Base-by-base conservation (phyloP, 176 grass and related monocot genomes). In the Tillandsia leiboldiana region DNA sequence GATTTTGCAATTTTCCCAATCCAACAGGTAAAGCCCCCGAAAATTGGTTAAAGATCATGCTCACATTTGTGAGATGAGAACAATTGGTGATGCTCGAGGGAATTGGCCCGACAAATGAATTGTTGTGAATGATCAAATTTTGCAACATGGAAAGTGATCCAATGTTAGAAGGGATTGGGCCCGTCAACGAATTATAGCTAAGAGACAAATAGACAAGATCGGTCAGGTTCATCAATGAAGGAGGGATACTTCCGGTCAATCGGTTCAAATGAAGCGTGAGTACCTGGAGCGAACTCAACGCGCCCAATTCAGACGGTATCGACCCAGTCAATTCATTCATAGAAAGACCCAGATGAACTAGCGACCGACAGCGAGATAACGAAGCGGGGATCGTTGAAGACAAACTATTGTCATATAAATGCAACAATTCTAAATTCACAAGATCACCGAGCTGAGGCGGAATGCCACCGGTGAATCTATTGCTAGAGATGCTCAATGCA, bases 61-160 rank as follows among this genome's bases (percentile, higher is more conserved):
- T 96, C 8, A 7, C 80, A 70, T 96, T 96, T 10, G 48, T 0
- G 49, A 96, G 79, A 51, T 20, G 18, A 7, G 88, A 88, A 69
- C 91, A 96, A 76, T 88, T 88, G 67, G n/a, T 33, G 61, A 91
- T 91, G 80, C 88, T 91, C 63, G 61, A 70, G 42, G 91, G 91
- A 51, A 96, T 83, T 0, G 76, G 63, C 0, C 85, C 91, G 0
- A 74, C 80, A 47, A 96, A 82, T 9, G 72, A 82, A 64, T 89
- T 91, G 61, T 0, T 48, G 0, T 72, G 28, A 42, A 91, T 53
- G 59, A 86, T 0, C 6, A 96, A 50, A 2, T 9, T 7, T 23
- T 78, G 33, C 48, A 96, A 80, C 9, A 80, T 91, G 33, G 28
- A 22, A 27, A 96, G 88, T 0, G 66, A 76, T 10, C 88, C 92